Base-by-base conservation (phyloP, 192 early-diverging fungal species). In the Dissophora ornata region DNA sequence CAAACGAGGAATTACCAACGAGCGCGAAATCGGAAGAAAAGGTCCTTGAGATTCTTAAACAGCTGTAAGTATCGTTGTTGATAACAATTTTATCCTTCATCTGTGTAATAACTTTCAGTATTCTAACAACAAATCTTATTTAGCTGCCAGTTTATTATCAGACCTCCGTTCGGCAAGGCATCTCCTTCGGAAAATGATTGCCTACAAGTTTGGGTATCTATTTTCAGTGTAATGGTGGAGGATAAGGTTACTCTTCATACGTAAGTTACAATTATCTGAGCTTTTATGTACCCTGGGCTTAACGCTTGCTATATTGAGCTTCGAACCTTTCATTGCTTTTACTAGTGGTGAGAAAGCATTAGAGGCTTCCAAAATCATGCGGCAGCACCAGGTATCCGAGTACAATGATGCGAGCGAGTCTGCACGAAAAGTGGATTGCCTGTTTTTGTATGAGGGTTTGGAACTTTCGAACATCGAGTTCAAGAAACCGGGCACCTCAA, bases 391-490 rank as follows among this genome's bases (percentile, higher is more conserved):
- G 34, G 26, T 38, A 40, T 21, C 46, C 33, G 55, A 73, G 40
- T 73, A 28, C 24, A 38, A 40, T 25, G 70, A 45, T 10, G 56
- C 59, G 4, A 59, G 48, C 19, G 62, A 73, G 44, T 36, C 36
- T 26, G 62, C 52, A 18, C 47, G 62, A 44, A 73, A 65, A 62
- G 61, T 51, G 7, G 61, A 73, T 34, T 44, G 21, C 13, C 56
- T 65, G 13, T 64, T 73, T 34, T 52, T 63, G 49, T 64, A 56
- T 33, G 41, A 63, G 11, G 62, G 70, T 12, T 13, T 65, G 25
- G 69, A 71, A 34, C 13, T 73, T 36, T 59, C 70, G 26, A 73
- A 64, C 28, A 52, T 73, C 16, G 56, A 63, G 46, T 57, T 71
- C 42, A 63, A 71, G 30, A 36, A 36, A 18, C 53, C 54, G 32